Base-by-base conservation (phyloP, 139 green algal species). In the Protoeuglena noctilucae region DNA sequence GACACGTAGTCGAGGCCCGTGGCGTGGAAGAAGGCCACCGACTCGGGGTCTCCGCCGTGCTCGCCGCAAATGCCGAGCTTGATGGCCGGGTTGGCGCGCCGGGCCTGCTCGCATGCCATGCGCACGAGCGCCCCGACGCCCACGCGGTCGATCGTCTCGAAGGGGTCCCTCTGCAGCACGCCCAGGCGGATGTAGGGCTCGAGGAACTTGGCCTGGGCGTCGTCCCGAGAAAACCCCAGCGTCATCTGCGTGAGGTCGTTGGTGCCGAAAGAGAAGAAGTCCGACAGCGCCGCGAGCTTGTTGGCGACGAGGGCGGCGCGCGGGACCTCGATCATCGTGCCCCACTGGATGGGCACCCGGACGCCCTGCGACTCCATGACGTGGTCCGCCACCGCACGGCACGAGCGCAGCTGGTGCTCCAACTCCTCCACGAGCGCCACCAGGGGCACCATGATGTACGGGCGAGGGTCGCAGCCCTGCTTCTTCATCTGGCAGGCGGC, bases 191-290 rank as follows among this genome's bases (percentile, higher is more conserved):
- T 70, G 70, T 93, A 93, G 48, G 53, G 60, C 24, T 71, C 68
- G 57, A 95, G 72, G 66, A 95, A 95, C 66, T 92, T 88, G 59
- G 67, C 56, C 58, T 77, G 70, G 26, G 76, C 81, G 57, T 95
- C 86, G 66, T 95, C 86, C 26, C 86, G 72, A 17, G 65, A 82
- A 70, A 80, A 87, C 29, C 86, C 86, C 55, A 88, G 88, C 21
- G 79, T 87, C 62, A 84, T 78, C 74, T 94, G 87, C 6, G 87
- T 95, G 14, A 95, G 70, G 65, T 95, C 87, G 70, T 95, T 95
- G 43, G 83, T 92, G 46, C 87, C 87, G 60, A 95, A 87, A 51
- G 61, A 81, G 75, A 95, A 95, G 69, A 95, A 95, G 51, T 88
- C 78, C 2, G 86, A 84, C 28, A 71, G 68, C 26, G 61, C 45